Conservation (phyloP, 768 basidiomycete species). For the Grammothele lineata region DNA sequence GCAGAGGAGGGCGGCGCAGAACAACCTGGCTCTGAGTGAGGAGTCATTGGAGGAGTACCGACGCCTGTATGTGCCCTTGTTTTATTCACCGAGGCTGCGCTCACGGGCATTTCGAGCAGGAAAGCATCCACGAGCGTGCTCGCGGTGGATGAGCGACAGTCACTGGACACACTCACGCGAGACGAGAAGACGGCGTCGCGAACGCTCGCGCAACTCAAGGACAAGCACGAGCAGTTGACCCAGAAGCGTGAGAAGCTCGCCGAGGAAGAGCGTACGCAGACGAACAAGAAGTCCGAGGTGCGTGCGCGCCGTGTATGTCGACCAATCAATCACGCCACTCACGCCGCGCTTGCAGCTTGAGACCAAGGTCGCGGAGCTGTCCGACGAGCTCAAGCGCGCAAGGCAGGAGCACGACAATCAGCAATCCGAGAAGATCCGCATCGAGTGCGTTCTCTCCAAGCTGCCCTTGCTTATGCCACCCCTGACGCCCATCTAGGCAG, state of each 20-base stretch:
- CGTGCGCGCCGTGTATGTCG: too few species aligned
- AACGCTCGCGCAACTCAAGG: conserved; percentile 57
- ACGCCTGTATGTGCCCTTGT: conserved; percentile 61
- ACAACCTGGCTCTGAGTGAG: conserved; percentile 75
- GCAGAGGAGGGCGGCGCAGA: conserved; percentile 65
- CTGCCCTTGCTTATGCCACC: too few species aligned
- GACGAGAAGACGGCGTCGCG: conserved; percentile 76
- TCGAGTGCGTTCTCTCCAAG: conserved; percentile 64
- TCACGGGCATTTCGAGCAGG: too few species aligned
- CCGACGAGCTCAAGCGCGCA: conserved; percentile 56
- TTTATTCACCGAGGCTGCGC: too few species aligned
- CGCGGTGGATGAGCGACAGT: conserved; percentile 84
- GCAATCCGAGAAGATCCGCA: conserved; percentile 75
- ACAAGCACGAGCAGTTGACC: conserved; percentile 63
- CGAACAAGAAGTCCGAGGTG: conserved; percentile 57
- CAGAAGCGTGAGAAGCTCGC: conserved; percentile 52
- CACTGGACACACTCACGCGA: conserved; percentile 72
- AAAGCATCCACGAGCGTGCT: conserved; percentile 76
- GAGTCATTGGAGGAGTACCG: conserved; percentile 88
- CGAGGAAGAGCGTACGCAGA: conserved; percentile 49
- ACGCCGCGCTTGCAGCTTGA: conserved; percentile 62
- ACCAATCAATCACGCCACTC: too few species aligned
- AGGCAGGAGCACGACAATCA: conserved; percentile 82
- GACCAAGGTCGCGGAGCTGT: conserved; percentile 48
- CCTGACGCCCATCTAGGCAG: conserved; percentile 48